phyloP scores from a whole-genome alignment of 352 stramenopile genomes.

The Phytophthora fragariae region DNA sequence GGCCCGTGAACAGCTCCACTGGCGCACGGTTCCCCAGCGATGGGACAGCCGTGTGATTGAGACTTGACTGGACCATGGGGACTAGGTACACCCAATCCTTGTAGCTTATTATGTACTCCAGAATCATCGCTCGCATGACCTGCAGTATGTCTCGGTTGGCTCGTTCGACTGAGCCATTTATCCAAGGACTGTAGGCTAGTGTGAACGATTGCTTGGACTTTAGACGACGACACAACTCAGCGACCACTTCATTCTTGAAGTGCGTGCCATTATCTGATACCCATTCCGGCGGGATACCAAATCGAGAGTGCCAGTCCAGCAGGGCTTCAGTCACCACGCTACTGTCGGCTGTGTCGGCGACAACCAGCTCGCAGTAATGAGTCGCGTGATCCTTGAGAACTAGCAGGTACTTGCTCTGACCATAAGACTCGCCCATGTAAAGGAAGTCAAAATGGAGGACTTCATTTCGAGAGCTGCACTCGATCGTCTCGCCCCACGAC shows the following conservation, averaged over 20 bases:
- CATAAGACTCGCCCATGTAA: neutral
- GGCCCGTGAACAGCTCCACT: slow-evolving; percentile 1
- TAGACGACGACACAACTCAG: slow-evolving; percentile 23
- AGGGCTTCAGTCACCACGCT: neutral
- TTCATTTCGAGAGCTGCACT: slow-evolving; percentile 9
- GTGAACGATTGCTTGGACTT: slow-evolving; percentile 38
- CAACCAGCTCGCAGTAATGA: slow-evolving; percentile 38
- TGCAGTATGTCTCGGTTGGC: slow-evolving; percentile 44
- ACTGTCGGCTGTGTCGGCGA: slow-evolving; percentile 22
- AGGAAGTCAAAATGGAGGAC: slow-evolving; percentile 14
- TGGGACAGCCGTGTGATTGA: slow-evolving; percentile 35
- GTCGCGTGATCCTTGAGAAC: slow-evolving; percentile 29
- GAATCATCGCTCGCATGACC: slow-evolving; percentile 32
- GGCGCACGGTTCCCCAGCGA: slow-evolving; percentile 8
- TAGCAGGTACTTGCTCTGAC: slow-evolving; percentile 27
- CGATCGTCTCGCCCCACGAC: slow-evolving; percentile 1
- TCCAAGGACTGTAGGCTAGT: slow-evolving; percentile 40
- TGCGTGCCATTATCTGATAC: slow-evolving; percentile 7
- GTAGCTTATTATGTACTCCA: slow-evolving; percentile 23
- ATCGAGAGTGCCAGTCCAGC: slow-evolving; percentile 13
- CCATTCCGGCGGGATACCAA: slow-evolving; percentile 2
- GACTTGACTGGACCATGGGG: slow-evolving; percentile 28
- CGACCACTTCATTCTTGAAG: slow-evolving; percentile 20
- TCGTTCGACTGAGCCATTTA: slow-evolving; percentile 38
- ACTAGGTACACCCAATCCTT: slow-evolving; percentile 12